A percentile compares a stretch with the other conserved stretches of the same genome.
phyloP scores from a whole-genome alignment of 257 asterid species.

The Nicotiana otophora region DNA sequence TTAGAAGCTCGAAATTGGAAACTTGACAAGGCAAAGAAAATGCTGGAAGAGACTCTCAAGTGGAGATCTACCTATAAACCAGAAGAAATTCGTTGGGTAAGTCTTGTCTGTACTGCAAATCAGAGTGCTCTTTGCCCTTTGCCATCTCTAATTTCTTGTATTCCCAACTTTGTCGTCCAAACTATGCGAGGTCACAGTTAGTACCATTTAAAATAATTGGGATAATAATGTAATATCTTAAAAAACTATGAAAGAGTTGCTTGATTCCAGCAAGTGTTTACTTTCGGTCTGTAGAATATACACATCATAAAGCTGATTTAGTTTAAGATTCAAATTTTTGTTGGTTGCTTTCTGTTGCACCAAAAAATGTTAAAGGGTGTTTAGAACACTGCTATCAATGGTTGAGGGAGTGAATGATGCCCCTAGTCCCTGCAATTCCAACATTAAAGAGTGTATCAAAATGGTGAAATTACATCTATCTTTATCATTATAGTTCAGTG shows the following conservation, averaged over 20 bases:
- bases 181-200: neutral
- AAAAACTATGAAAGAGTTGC: no score
- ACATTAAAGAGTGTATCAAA: no score
- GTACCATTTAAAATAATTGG: neutral
- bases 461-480: neutral
- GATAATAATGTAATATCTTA: neutral
- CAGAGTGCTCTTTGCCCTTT: neutral
- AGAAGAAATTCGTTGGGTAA: slow-evolving; percentile 91
- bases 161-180: neutral
- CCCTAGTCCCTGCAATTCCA: no score
- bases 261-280: no score
- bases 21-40: slow-evolving; percentile 63
- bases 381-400: no score
- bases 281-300: no score
- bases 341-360: no score
- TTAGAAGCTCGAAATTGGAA: slow-evolving; percentile 81
- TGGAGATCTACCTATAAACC: slow-evolving; percentile 78
- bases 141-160: neutral
- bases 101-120: slow-evolving; percentile 1
- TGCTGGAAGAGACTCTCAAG: slow-evolving; percentile 64
- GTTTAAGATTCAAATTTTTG: no score
- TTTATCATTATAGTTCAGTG: neutral
- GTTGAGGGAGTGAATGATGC: no score
- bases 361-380: no score
- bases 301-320: no score